These are phyloP conservation scores for Reutealis trisperma DNA, from an alignment of 345 rosid species.

Conservation along the genomic window DNA sequence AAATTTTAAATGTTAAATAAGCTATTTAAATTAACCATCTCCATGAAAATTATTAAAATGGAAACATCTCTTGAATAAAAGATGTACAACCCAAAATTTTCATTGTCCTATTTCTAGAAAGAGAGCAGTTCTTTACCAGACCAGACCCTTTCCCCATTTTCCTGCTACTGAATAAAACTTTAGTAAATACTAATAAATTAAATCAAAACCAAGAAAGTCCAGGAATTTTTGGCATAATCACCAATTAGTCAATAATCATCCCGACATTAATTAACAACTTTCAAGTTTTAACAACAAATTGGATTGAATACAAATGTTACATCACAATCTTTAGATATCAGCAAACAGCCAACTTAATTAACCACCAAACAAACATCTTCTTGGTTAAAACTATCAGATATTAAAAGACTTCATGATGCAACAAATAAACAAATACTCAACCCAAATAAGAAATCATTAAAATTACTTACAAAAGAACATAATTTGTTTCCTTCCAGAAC, in stretches of 20 bases:
- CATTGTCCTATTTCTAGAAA: not conserved
- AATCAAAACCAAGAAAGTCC: conserved; percentile 3
- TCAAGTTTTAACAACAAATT: not conserved
- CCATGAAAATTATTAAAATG: not conserved
- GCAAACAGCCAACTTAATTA: not conserved
- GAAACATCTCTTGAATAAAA: not conserved
- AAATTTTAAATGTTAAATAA: not conserved
- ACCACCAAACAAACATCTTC: conserved; percentile 1
- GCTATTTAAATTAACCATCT: not conserved
- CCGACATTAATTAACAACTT: not conserved
- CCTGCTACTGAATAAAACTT: not conserved
- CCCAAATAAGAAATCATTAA: not conserved
- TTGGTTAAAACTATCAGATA: not conserved
- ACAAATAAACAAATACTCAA: not conserved
- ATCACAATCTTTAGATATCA: not conserved
- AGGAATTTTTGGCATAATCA: too few relatives aligned
- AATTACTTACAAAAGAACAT: not conserved
- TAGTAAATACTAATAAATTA: not conserved
- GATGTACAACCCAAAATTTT: not conserved
- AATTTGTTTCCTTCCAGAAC: not conserved
- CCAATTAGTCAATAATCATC: not conserved
- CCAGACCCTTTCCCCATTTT: not conserved
- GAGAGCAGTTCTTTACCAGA: not conserved
- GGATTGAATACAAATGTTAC: not conserved
- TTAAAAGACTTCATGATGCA: not conserved